A percentile compares a stretch with the other conserved stretches of the same genome.
Evolutionary conservation across 2,329 filamentous ascomycete genomes (phyloP).

Genomic region (Raffaelea arxii): DNA sequence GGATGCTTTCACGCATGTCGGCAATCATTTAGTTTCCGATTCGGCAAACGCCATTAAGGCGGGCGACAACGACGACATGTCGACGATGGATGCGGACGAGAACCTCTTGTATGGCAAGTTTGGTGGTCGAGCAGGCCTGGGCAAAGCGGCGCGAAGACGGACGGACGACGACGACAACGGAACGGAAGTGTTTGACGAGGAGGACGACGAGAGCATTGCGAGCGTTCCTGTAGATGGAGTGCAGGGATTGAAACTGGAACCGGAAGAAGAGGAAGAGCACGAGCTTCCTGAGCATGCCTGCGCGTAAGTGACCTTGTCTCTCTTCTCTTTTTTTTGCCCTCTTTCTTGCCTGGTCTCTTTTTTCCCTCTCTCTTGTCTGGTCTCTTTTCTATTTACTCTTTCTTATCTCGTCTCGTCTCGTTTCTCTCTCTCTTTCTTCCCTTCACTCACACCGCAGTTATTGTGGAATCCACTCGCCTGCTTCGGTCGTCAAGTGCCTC

Average conservation of each 20-base stretch:
- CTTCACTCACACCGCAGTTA: too few relatives aligned
- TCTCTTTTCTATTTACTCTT: too few relatives aligned
- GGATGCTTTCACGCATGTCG: conserved; percentile 79
- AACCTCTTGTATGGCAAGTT: conserved; percentile 66
- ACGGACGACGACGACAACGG: conserved; percentile 86
- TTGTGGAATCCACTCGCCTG: conserved; percentile 93
- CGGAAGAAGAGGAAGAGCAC: conserved; percentile 71
- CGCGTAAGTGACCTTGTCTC: conserved; percentile 54
- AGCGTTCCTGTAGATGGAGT: conserved; percentile 73
- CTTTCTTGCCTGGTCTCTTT: too few relatives aligned
- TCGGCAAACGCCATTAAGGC: conserved; percentile 82
- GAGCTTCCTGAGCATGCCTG: conserved; percentile 91
- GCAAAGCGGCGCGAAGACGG: conserved; percentile 45
- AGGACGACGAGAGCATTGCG: conserved; percentile 65
- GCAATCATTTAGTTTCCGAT: conserved; percentile 78
- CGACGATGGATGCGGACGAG: conserved; percentile 67
- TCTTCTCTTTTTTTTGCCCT: background rate
- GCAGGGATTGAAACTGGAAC: conserved; percentile 50
- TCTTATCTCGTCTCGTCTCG: too few relatives aligned
- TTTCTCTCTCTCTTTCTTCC: too few relatives aligned
- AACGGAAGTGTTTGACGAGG: conserved; percentile 73
- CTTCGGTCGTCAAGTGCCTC: conserved; percentile 92
- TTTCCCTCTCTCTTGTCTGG: too few relatives aligned
- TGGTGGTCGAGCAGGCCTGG: conserved; percentile 44
- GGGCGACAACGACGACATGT: conserved; percentile 64